Percentiles rank a stretch among this genome's conserved stretches.
Conservation (phyloP, 768 basidiomycete genomes). For the Podaxis carcinomalis region DNA sequence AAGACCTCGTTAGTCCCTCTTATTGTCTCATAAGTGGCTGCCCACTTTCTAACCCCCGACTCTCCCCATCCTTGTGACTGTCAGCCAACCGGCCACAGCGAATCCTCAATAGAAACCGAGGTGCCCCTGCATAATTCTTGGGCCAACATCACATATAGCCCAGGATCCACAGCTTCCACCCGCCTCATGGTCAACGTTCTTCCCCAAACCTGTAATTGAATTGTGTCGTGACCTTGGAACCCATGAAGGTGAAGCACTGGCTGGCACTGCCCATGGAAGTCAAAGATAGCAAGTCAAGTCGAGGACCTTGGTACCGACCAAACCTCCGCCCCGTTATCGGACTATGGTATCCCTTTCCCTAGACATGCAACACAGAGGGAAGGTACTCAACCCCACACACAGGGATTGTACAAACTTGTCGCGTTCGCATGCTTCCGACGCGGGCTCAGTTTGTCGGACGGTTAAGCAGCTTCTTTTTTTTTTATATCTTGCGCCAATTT, state of each 20-base stretch:
- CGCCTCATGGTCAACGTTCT: not conserved
- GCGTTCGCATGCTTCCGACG: not conserved
- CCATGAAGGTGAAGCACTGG: not conserved
- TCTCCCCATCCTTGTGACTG: not conserved
- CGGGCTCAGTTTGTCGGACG: not conserved
- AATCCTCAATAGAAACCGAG: not conserved
- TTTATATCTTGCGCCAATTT: not conserved
- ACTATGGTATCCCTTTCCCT: not conserved
- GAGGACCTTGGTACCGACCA: not conserved
- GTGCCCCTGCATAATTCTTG: not conserved
- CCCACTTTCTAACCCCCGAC: not conserved
- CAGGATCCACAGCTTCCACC: not conserved
- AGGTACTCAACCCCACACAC: not conserved
- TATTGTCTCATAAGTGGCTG: not conserved
- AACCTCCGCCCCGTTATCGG: not conserved
- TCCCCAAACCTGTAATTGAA: not conserved
- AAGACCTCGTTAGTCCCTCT: not conserved
- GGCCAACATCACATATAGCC: not conserved
- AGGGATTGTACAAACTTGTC: not conserved
- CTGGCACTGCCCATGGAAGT: not conserved
- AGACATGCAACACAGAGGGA: not conserved
- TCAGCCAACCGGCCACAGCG: not conserved
- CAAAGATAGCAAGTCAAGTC: not conserved
- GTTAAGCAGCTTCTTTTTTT: not conserved
- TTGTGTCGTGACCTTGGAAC: not conserved